Percentiles rank a stretch among this genome's conserved stretches.
Conservation (phyloP, 2,329 filamentous ascomycete genomes). For the Fusarium subglutinans region DNA sequence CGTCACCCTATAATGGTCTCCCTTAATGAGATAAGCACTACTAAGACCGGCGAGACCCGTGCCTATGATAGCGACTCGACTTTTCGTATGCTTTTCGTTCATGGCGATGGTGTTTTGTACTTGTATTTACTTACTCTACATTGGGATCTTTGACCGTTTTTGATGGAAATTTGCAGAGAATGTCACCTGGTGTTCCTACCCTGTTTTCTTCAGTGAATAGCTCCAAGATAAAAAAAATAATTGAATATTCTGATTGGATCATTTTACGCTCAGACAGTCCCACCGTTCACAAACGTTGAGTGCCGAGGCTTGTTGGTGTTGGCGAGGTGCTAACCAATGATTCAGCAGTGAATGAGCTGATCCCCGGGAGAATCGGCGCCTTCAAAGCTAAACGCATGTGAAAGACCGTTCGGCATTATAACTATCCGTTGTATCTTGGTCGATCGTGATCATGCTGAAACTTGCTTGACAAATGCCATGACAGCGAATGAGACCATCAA, state of each 20-base stretch:
- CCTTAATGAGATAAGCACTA: slow-evolving; percentile 48
- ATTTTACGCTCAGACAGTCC: neutral
- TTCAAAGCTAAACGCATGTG: neutral
- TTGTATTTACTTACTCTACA: neutral
- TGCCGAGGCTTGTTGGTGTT: neutral
- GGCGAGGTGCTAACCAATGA: neutral
- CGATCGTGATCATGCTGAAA: neutral
- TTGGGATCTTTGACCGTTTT: neutral
- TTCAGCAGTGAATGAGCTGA: neutral
- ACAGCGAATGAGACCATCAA: too few species aligned
- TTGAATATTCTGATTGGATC: neutral
- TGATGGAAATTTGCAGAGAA: neutral
- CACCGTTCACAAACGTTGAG: neutral
- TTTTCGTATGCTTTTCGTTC: neutral
- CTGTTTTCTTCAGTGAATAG: neutral
- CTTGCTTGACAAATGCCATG: neutral
- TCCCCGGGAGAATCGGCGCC: neutral
- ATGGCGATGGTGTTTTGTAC: neutral
- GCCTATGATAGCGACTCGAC: slow-evolving; percentile 47
- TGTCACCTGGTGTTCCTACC: neutral
- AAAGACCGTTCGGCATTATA: neutral
- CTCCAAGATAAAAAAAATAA: neutral
- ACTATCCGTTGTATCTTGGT: neutral
- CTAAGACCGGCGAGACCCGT: slow-evolving; percentile 52
- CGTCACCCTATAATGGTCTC: slow-evolving; percentile 30